phyloP scores from a whole-genome alignment of 768 basidiomycete genomes.

The Panellus pusillus region DNA sequence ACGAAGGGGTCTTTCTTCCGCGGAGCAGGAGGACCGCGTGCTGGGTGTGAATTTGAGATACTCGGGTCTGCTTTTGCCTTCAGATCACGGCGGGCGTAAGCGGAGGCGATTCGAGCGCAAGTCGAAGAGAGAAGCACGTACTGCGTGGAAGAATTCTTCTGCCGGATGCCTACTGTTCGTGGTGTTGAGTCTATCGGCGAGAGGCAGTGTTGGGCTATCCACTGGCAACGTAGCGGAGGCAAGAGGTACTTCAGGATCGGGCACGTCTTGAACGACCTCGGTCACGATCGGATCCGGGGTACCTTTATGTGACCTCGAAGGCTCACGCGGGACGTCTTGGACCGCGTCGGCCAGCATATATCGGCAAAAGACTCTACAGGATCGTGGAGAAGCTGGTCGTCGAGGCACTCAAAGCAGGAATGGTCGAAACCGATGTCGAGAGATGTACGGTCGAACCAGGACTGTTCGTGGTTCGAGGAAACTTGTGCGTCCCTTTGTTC shows the following conservation, averaged over 20 bases:
- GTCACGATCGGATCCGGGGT: neutral
- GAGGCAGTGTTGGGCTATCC: neutral
- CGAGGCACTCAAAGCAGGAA: conserved; percentile 2
- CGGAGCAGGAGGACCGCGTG: neutral
- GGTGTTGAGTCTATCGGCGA: conserved; percentile 13
- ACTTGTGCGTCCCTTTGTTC: neutral
- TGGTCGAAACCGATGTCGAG: conserved; percentile 9
- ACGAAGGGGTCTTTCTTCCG: neutral
- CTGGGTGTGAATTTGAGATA: no score
- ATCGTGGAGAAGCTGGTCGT: conserved; percentile 14
- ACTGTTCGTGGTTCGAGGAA: neutral
- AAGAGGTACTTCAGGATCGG: neutral
- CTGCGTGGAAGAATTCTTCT: neutral
- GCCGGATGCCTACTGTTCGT: neutral
- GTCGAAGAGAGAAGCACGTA: neutral
- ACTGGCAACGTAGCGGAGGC: neutral
- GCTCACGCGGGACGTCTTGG: neutral
- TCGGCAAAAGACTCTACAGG: conserved; percentile 16
- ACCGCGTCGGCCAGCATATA: conserved; percentile 18
- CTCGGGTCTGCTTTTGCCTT: neutral
- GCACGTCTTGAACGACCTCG: no score
- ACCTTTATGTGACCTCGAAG: neutral
- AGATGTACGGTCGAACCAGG: conserved; percentile 11
- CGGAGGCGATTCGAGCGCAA: neutral
- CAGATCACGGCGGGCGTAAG: neutral